Evolutionary conservation across 306 rosid species (phyloP), one percentile per base, ranked within the genome.

Genomic region (Inga oerstediana): DNA sequence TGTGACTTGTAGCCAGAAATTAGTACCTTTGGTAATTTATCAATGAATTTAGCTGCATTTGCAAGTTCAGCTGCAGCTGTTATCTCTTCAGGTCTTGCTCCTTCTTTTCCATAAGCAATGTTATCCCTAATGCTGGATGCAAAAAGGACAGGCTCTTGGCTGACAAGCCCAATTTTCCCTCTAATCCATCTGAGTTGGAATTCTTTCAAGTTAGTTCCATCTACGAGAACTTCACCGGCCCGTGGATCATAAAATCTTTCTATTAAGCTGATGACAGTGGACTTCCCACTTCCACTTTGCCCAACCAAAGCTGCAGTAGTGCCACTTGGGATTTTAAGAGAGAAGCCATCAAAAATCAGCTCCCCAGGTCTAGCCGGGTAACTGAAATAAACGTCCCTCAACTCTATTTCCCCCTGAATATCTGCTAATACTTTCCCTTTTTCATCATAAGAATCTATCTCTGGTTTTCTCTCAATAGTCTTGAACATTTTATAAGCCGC

Each of bases 271-370:
- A 94, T 87, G 56, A 93, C 91, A 3, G 98, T 94, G 22, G 97
- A 93, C 76, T 94, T 94, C 74, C 98, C 98, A 85, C 98, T 94
- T 76, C 98, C 98, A 88, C 98, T 94, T 79, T 94, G 91, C 79
- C 98, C 98, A 45, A 94, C 97, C 84, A 94, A 88, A 67, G 98
- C 98, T n/a, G 90, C 86, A 10, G 98, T 94, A 4, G 86, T 89
- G 19, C 97, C 97, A 35, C 93, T 90, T 3, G 87, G 56, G 83
- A 94, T 90, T 51, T 32, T 74, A 79, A 90, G 92, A 64, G 97
- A 91, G 85, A 94, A 93, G 30, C 94, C 97, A 49, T 83, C 79
- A 83, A 94, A 94, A 73, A 94, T 93, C 61, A 81, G 76, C 76
- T 94, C 98, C 13, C 91, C 93, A 2, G 92, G 94, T 85, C 98